A percentile compares a stretch with the other conserved stretches of the same genome.
Evolutionary conservation across 306 rosid species (phyloP).

Genomic region (Quercus ilex): DNA sequence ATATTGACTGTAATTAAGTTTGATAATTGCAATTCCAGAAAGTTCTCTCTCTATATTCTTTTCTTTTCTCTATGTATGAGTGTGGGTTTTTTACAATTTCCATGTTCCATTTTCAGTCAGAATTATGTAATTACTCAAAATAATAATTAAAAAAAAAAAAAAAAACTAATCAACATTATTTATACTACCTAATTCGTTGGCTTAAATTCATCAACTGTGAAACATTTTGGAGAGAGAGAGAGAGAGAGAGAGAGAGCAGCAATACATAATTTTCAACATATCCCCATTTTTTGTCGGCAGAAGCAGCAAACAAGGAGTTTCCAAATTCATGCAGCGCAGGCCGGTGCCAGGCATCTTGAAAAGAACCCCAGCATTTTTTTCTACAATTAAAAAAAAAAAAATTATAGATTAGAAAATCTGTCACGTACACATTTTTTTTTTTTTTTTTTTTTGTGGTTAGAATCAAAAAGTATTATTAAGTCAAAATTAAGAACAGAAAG

Average conservation of each 20-base stretch:
- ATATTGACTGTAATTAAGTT: no score
- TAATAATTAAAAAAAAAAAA: neutral
- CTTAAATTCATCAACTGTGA: neutral
- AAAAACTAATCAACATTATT: neutral
- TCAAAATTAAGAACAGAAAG: no score
- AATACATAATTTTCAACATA: neutral
- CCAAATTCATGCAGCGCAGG: constrained; percentile 57
- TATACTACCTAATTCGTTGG: neutral
- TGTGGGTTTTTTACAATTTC: no score
- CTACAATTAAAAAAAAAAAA: constrained; percentile 25
- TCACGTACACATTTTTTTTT: neutral
- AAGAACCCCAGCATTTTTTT: constrained; percentile 71
- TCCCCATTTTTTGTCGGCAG: neutral
- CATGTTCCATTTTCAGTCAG: no score
- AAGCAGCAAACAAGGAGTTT: neutral
- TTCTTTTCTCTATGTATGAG: no score
- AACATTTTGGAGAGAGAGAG: neutral
- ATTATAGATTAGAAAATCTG: neutral
- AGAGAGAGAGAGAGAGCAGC: neutral
- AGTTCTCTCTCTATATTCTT: no score
- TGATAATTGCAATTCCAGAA: no score
- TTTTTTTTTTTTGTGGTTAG: neutral
- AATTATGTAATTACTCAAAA: no score
- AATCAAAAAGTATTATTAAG: neutral
- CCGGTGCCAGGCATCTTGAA: constrained; percentile 77